phyloP scores from a whole-genome alignment of 495 filamentous ascomycete species.

The Sabuloglossum arenarium region DNA sequence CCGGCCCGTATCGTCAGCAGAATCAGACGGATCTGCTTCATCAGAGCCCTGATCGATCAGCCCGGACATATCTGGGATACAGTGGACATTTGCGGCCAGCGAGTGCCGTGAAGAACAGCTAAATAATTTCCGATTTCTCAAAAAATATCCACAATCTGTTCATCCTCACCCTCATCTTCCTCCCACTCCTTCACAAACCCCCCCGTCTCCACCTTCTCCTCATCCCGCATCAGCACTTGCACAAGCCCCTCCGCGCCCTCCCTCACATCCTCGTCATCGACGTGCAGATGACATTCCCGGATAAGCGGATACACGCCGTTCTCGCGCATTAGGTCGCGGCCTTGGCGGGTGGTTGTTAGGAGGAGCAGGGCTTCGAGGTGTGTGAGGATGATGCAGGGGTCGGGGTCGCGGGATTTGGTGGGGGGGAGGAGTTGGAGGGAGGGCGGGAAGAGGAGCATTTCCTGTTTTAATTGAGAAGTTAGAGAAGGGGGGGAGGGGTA shows the following conservation, averaged over 20 bases:
- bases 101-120: too few species aligned
- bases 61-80: too few species aligned
- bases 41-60: too few species aligned
- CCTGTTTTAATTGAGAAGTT: slow-evolving; percentile 12
- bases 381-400: slow-evolving; percentile 52
- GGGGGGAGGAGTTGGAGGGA: slow-evolving; percentile 76
- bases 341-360: slow-evolving; percentile 57
- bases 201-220: slow-evolving; percentile 21
- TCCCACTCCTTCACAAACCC: slow-evolving; percentile 4
- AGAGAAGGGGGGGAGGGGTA: background rate
- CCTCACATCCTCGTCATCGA: slow-evolving; percentile 59
- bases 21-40: too few species aligned
- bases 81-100: too few species aligned
- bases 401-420: slow-evolving; percentile 65
- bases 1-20: too few species aligned
- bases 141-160: slow-evolving; percentile 24
- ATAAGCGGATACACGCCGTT: slow-evolving; percentile 79
- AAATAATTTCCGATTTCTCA: background rate
- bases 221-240: slow-evolving; percentile 79
- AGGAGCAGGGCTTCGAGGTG: slow-evolving; percentile 77
- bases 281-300: slow-evolving; percentile 60
- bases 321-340: slow-evolving; percentile 46
- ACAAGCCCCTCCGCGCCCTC: slow-evolving; percentile 81
- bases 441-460: slow-evolving; percentile 57
- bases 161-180: slow-evolving; percentile 21